These are phyloP conservation scores for Fagopyrum tataricum DNA, from an alignment of 148 eudicot species.

Conservation along the genomic window DNA sequence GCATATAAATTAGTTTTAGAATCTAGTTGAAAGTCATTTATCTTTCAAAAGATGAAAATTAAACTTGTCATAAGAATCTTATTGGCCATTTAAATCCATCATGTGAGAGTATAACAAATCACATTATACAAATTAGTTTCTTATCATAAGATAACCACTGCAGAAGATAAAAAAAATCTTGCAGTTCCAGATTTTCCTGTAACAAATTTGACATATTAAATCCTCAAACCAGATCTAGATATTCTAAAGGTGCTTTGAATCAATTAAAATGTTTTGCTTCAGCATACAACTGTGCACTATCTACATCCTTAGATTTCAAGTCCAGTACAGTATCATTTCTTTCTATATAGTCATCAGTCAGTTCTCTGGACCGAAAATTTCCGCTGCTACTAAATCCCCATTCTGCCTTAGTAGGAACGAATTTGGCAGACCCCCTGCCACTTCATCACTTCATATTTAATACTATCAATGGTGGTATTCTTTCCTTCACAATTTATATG, in stretches of 20 bases:
- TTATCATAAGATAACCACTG: background rate
- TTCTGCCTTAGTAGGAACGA: constrained; percentile 20
- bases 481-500: constrained; percentile 63
- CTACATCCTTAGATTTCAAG: background rate
- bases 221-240: background rate
- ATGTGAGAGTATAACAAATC: no score
- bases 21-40: no score
- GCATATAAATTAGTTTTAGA: no score
- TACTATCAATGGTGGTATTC: constrained; percentile 22
- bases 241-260: background rate
- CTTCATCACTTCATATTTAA: constrained; percentile 36
- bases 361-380: constrained; percentile 21
- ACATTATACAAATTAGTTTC: no score
- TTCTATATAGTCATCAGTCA: constrained; percentile 16
- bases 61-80: no score
- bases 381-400: constrained; percentile 73
- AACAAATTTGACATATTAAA: background rate
- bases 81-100: no score
- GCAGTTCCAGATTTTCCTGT: constrained; percentile 4
- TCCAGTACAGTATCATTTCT: constrained; percentile 17
- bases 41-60: no score
- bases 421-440: constrained; percentile 29
- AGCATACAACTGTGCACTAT: constrained; percentile 32
- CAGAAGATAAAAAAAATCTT: background rate
- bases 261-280: constrained; percentile 23